Base-by-base conservation (phyloP, 2,329 filamentous ascomycete species). In the Talaromyces sp. region DNA sequence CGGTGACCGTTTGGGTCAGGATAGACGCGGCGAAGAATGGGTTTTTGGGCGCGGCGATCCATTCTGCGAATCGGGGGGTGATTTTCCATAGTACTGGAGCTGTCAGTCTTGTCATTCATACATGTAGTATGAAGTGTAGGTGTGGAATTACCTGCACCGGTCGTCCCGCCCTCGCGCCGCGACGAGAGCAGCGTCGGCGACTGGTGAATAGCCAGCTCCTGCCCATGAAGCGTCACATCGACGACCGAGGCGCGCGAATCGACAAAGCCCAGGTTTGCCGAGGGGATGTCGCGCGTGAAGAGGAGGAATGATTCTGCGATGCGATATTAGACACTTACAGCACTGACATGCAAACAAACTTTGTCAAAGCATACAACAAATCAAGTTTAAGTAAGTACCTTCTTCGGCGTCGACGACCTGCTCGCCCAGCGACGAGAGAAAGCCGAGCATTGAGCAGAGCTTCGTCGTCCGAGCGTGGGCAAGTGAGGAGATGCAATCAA, bases 21-120 rank as follows among this genome's bases (percentile, higher is more conserved):
- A 88, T 69, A 4, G 47, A 32, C 3, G 76, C 68, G 42, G 76
- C 73, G 76, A 88, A 86, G 55, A 97, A 81, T 0, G 85, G 73
- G 72, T 92, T 64, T 13, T 33, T 49, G 28, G 44, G 39, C 5
- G 30, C 28, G 36, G 86, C 81, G 53, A 98, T 82, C 92, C 92
- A 98, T 65, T 85, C 80, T 25, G 93, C 91, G 70, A 98, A 87
- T 52, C 87, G 80, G 9, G 93, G 92, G 0, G 92, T 93, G 67
- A 96, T 89, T 75, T 90, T 92, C 95, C 95, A 99, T 9, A 98
- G 81, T 19, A 96, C 92, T 89, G 62, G 49, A 11, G 6, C 3
- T 4, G 28, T 55, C 6, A 33, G 30, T 33, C 42, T 17, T 15
- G n/a, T 22, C 25, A n/a, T 9, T 10, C 11, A 2, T 52, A 27